Base-by-base conservation (phyloP, 129 eudicot species). In the Tagetes erecta region DNA sequence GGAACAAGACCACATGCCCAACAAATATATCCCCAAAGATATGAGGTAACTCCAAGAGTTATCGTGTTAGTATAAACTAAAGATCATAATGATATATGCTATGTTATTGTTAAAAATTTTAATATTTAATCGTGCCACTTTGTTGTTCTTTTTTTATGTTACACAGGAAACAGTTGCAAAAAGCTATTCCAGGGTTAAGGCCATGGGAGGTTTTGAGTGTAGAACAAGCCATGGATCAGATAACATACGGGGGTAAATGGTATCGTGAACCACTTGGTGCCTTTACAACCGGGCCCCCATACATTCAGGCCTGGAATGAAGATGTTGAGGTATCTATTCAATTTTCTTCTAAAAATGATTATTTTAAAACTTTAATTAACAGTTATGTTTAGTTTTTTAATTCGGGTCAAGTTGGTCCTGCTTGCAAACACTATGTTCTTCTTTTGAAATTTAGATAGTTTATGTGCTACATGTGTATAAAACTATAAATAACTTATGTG, bases 181-280 rank as follows among this genome's bases (percentile, higher is more conserved):
- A 92, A 73, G 82, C 84, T 34, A 89, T 92, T 62, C 98, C 98
- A 0, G 96, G 96, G 41, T 83, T 93, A 77, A 88, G 98, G 76
- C 98, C 98, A 8, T 93, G 98, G 98, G 98, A 93, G 83, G 98
- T 93, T 76, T 68, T 93, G 27, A 93, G 98, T 68, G 82, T 93
- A 2, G 98, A 93, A 75, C 97, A 90, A 83, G 97, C 98, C 45
- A 90, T 93, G 97, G 98, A 93, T 82, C 92, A 82, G 49, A 81
- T 93, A 70, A 88, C 96, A 3, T 93, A 78, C 76, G 70, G 73
- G 33, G 92, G 92, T n/a, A 8, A 84, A 49, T 93, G 98, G 98
- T 88, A 87, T 40, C 96, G 98, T 33, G 92, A 88, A 38, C 96
- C 93, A 52, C 97, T 93, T 71, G 96, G 97, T 53, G 31, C 84